Evolutionary conservation across 495 filamentous ascomycete genomes (phyloP).

Genomic region (Penicillium cinerascens): DNA sequence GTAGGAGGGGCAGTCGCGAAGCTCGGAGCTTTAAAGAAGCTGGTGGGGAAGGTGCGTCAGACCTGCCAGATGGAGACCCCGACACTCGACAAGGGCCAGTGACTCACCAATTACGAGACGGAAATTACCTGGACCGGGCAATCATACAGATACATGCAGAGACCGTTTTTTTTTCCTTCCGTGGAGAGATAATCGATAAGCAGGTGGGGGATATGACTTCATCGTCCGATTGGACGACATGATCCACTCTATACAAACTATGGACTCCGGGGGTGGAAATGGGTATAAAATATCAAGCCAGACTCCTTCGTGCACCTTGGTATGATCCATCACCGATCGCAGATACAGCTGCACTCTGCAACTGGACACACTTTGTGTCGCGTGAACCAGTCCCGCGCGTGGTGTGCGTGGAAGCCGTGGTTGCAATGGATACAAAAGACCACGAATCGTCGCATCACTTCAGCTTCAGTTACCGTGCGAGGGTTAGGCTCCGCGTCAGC

Average conservation of each 20-base stretch:
- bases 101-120: neutral
- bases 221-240: neutral
- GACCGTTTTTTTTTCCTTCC: neutral
- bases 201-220: neutral
- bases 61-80: neutral
- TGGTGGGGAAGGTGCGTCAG: constrained; percentile 8
- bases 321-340: constrained; percentile 43
- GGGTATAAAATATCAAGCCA: constrained; percentile 14
- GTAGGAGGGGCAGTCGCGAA: constrained; percentile 1
- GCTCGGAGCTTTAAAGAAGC: neutral
- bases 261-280: neutral
- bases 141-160: neutral
- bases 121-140: too few species aligned
- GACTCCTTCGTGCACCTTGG: neutral
- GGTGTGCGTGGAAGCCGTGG: constrained; percentile 86
- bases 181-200: neutral
- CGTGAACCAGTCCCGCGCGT: constrained; percentile 84
- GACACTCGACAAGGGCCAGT: neutral
- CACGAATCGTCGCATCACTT: constrained; percentile 52
- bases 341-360: constrained; percentile 83
- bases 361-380: constrained; percentile 80
- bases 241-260: constrained; percentile 1
- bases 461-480: constrained; percentile 28
- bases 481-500: constrained; percentile 43
- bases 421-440: constrained; percentile 86